Evolutionary conservation across 1,284 basidiomycete genomes (phyloP), one percentile per base, ranked within the genome.

Genomic region (Kalmanozyma brasiliensis): DNA sequence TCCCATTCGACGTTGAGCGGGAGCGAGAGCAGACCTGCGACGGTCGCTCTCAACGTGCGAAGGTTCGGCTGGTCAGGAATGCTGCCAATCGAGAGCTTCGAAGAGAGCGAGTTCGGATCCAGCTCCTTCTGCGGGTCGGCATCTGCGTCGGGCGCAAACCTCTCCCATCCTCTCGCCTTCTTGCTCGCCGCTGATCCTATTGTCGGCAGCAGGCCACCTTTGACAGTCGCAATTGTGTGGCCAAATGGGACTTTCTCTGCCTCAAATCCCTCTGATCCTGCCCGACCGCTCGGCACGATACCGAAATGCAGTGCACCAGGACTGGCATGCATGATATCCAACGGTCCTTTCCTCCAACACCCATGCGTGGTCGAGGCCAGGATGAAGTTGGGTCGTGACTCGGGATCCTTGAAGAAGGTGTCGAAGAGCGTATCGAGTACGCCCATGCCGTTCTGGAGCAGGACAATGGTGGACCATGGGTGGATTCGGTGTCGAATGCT

Each of bases 371-470:
- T 93, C 22, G 88, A 89, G 8, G 90, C 90, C 51, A 96, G 85
- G 48, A 98, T 87, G 81, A 98, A 92, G 78, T 92, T 89, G 7
- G 95, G 95, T 32, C 94, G 88, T 20, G 84, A 83, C 14, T 84
- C 79, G 9, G 89, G 87, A 76, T 93, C 89, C 35, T 86, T 89
- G 84, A 94, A 98, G 42, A 93, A 76, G 16, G 86, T 81, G 14
- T 85, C 82, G 38, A 92, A 82, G 49, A 97, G 85, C 63, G 88
- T 84, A 75, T 98, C 94, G 82, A 94, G 91, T 14, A 95, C 85
- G 16, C 93, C 94, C 89, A 96, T 86, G 85, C 81, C 94, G 81
- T 97, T 97, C 80, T 96, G 92, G 46, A 96, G 83, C 7, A 98
- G 87, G 1, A 95, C 91, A 67, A 98, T 88, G 23, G 94, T 96